Evolutionary conservation across 257 asterid species (phyloP).

Genomic region (Gardenia jasminoides): DNA sequence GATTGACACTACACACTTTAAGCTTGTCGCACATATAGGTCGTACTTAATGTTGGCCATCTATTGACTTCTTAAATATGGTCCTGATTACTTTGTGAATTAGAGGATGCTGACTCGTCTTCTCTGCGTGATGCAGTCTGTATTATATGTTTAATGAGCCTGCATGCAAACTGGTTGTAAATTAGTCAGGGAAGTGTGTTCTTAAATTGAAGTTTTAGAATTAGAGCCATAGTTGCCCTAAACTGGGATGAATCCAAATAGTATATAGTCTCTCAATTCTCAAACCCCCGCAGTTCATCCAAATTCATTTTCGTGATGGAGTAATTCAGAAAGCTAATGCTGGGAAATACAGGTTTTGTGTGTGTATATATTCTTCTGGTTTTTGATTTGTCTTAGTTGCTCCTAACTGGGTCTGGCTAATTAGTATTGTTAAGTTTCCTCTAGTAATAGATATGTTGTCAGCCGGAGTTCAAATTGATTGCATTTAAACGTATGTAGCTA

Average conservation of each 20-base stretch:
- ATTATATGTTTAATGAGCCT: background rate
- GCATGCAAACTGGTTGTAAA: background rate
- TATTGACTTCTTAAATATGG: background rate
- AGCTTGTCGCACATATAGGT: background rate
- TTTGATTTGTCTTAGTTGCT: background rate
- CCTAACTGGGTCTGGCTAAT: background rate
- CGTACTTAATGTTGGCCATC: background rate
- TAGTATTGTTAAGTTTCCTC: background rate
- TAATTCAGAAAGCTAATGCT: background rate
- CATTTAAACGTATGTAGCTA: background rate
- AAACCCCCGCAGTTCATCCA: background rate
- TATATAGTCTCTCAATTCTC: background rate
- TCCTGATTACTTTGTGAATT: background rate
- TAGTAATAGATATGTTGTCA: background rate
- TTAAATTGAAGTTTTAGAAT: background rate
- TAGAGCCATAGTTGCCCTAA: background rate
- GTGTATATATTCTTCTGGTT: too few relatives aligned
- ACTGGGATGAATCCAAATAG: background rate
- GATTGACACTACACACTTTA: background rate
- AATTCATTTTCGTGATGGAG: background rate
- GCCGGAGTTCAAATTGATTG: background rate
- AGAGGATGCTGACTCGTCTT: background rate
- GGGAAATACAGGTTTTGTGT: background rate
- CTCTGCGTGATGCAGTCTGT: background rate
- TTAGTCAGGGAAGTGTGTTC: background rate